phyloP scores from a whole-genome alignment of 805 yeast genomes.

The Ogataea ramenticola region DNA sequence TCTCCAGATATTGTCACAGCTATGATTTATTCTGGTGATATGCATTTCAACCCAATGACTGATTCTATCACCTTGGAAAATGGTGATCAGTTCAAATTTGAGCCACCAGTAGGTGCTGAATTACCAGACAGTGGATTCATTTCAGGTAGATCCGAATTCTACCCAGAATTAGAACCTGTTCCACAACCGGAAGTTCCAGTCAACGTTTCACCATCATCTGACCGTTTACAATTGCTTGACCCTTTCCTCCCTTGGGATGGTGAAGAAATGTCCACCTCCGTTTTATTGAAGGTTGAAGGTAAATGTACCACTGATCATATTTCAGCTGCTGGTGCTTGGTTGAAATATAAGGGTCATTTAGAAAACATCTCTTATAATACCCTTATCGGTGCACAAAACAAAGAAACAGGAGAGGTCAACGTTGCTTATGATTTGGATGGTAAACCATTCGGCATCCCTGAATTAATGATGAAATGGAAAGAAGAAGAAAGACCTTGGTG shows the following conservation, averaged over 20 bases:
- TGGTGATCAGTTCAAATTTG: conserved; percentile 84
- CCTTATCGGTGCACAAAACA: conserved; percentile 92
- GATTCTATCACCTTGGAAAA: conserved; percentile 82
- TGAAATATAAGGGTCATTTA: conserved; percentile 95
- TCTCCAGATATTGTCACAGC: conserved; percentile 96
- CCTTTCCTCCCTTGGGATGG: conserved; percentile 89
- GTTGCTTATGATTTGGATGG: conserved; percentile 84
- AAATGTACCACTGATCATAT: conserved; percentile 98
- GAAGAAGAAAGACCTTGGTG: conserved; percentile 79
- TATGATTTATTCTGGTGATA: conserved; percentile 91
- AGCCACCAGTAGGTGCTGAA: conserved; percentile 86
- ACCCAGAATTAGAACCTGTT: conserved; percentile 49
- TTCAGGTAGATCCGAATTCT: conserved; percentile 60
- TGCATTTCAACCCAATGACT: conserved; percentile 92
- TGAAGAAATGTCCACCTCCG: conserved; percentile 67
- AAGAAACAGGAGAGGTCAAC: conserved; percentile 95
- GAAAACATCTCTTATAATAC: conserved; percentile 95
- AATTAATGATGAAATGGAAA: conserved; percentile 94
- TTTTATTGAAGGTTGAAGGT: conserved; percentile 88
- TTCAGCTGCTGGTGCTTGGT: conserved; percentile 98
- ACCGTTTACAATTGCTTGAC: conserved; percentile 82
- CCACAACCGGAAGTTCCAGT: conserved; percentile 45
- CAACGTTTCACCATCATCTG: conserved; percentile 72
- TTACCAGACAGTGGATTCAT: conserved; percentile 88
- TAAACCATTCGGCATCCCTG: conserved; percentile 76